Base-by-base conservation (phyloP, 306 rosid genomes). In the Hippophae tibetana region DNA sequence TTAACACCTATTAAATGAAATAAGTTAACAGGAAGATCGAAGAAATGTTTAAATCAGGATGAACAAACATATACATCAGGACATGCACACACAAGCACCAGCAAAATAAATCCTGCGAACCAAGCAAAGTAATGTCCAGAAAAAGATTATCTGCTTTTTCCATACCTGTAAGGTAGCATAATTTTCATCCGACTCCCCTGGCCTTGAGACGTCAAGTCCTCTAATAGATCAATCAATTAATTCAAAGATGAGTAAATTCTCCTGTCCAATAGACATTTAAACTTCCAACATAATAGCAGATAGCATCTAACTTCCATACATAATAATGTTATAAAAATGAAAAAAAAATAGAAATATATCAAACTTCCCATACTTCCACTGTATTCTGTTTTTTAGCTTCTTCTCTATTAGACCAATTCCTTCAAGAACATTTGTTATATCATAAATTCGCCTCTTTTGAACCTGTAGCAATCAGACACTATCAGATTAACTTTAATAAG, bases 351-450 rank as follows among this genome's bases (percentile, higher is more conserved):
- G 73, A 69, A 45, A 55, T 58, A 73, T 42, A 40, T 54, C 14
- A 9, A 47, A 56, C 9, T 38, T 50, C 48, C 60, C 96, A 53
- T 83, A 92, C 98, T 92, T 92, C 98, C 96, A 87, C 63, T 92
- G 98, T 75, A 92, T 92, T 81, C 96, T 84, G 69, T 92, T 92
- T 77, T 92, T 92, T 55, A 87, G 96, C 75, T 85, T 92, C 80
- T 92, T 92, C 72, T 92, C 99, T 74, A 92, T 92, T 23, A 92
- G 99, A 69, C 99, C 99, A 68, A 92, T 88, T 81, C 96, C 96
- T 82, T 92, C 99, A 38, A 92, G 95, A 67, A 92, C 99, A 78
- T 92, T 87, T 67, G 99, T 92, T 78, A 87, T 92, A 67, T 92
- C 99, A 75, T 92, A 92, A 83, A 92, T 92, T 57, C 99, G 82